Percentiles rank a stretch among this genome's conserved stretches.
Evolutionary conservation across 495 filamentous ascomycete genomes (phyloP).

Genomic region (Cercophora sp.): DNA sequence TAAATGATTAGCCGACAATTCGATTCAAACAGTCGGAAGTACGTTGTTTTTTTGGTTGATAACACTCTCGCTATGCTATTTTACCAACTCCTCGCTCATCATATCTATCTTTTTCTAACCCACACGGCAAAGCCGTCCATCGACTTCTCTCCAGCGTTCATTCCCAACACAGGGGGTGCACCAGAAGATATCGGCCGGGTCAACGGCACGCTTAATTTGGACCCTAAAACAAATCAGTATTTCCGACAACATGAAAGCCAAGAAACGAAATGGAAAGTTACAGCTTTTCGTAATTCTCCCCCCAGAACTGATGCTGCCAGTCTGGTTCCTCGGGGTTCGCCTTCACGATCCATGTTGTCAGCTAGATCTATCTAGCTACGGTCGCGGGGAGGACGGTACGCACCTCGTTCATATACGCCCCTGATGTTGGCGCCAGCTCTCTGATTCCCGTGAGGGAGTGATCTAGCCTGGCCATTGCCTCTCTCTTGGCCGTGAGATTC

Average conservation of each 20-base stretch:
- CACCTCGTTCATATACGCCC: slow-evolving; percentile 43
- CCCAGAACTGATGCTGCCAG: slow-evolving; percentile 50
- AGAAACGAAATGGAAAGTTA: slow-evolving; percentile 10
- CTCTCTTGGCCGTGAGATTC: slow-evolving; percentile 30
- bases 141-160: slow-evolving; percentile 50
- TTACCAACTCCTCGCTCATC: no score
- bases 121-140: slow-evolving; percentile 31
- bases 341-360: no score
- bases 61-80: no score
- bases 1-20: no score
- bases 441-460: slow-evolving; percentile 38
- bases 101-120: no score
- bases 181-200: slow-evolving; percentile 58
- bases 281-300: slow-evolving; percentile 45
- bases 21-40: no score
- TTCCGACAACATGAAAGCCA: no score
- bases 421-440: slow-evolving; percentile 33
- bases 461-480: slow-evolving; percentile 39
- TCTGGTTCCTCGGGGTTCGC: slow-evolving; percentile 46
- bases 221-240: no score
- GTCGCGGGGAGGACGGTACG: background rate
- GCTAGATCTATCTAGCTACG: no score
- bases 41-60: no score
- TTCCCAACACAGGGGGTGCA: slow-evolving; percentile 57
- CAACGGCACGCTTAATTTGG: slow-evolving; percentile 49